Conservation (phyloP, 2,329 filamentous ascomycete genomes). For the Claviceps spartinae region DNA sequence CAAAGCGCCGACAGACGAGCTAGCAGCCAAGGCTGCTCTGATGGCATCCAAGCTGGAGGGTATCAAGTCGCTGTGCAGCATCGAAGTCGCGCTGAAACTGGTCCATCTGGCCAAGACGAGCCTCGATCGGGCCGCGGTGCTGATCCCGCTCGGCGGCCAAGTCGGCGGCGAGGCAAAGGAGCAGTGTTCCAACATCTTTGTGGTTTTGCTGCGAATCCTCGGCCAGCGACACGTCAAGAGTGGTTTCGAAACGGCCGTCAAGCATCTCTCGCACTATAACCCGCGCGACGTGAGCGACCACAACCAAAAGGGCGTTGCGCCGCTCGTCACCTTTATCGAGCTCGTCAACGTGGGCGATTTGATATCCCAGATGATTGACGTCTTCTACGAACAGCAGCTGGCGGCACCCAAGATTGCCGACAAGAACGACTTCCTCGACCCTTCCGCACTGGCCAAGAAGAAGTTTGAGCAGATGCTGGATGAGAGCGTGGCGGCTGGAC, state of each 20-base stretch:
- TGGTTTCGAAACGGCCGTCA: slow-evolving; percentile 89
- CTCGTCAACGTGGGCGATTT: slow-evolving; percentile 95
- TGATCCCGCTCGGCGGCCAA: slow-evolving; percentile 67
- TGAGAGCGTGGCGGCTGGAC: slow-evolving; percentile 83
- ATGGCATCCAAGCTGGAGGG: slow-evolving; percentile 92
- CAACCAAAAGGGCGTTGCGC: slow-evolving; percentile 63
- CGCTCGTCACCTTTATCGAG: slow-evolving; percentile 89
- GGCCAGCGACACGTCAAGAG: slow-evolving; percentile 76
- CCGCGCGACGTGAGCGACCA: slow-evolving; percentile 68
- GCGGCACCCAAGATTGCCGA: slow-evolving; percentile 71
- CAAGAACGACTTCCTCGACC: slow-evolving; percentile 86
- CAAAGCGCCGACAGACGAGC: slow-evolving; percentile 74
- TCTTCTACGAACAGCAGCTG: slow-evolving; percentile 95
- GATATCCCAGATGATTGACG: slow-evolving; percentile 97
- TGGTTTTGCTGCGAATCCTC: slow-evolving; percentile 68
- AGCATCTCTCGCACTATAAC: slow-evolving; percentile 82
- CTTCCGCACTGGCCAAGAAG: slow-evolving; percentile 89
- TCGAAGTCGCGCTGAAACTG: slow-evolving; percentile 81
- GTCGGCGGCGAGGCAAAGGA: slow-evolving; percentile 71
- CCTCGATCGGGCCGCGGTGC: slow-evolving; percentile 71
- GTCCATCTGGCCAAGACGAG: slow-evolving; percentile 82
- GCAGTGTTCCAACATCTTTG: slow-evolving; percentile 83
- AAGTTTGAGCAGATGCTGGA: slow-evolving; percentile 98
- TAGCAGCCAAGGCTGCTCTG: slow-evolving; percentile 92
- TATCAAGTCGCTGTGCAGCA: slow-evolving; percentile 89